Percentiles rank a stretch among this genome's conserved stretches.
Conservation (phyloP, 2,329 filamentous ascomycete species). For the Calonectria pteridis region DNA sequence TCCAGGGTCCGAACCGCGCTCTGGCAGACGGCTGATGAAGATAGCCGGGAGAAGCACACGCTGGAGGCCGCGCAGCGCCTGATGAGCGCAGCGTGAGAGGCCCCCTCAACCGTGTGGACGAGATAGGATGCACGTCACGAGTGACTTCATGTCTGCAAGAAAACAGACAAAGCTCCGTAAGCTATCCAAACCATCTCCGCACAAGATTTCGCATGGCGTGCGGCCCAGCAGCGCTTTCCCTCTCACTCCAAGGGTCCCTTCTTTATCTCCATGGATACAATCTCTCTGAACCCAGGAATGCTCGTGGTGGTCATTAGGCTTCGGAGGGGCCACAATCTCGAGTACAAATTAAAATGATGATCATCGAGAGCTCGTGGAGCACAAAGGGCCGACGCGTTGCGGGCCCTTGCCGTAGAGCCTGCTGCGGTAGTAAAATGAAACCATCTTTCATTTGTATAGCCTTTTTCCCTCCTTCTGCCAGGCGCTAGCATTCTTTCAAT, state of each 20-base stretch:
- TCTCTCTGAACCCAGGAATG: conserved; percentile 2
- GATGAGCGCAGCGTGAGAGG: background rate
- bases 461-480: background rate
- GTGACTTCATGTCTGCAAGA: background rate
- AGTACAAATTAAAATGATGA: conserved; percentile 18
- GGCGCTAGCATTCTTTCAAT: background rate
- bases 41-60: conserved; percentile 43
- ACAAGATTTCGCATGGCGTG: background rate
- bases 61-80: conserved; percentile 49
- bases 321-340: conserved; percentile 10
- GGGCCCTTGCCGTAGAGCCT: background rate
- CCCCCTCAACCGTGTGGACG: background rate
- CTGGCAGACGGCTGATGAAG: conserved; percentile 37
- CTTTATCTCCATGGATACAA: background rate
- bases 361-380: conserved; percentile 9
- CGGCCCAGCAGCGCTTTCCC: background rate
- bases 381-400: conserved; percentile 9
- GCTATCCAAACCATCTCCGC: background rate
- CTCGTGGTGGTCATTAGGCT: background rate
- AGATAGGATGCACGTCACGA: background rate
- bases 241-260: background rate
- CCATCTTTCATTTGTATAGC: conserved; percentile 2
- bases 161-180: background rate
- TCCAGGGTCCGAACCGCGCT: conserved; percentile 39
- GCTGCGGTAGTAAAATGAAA: conserved; percentile 6